These are phyloP conservation scores for Psilocybe cubensis DNA, from an alignment of 768 basidiomycete species.

Conservation along the genomic window DNA sequence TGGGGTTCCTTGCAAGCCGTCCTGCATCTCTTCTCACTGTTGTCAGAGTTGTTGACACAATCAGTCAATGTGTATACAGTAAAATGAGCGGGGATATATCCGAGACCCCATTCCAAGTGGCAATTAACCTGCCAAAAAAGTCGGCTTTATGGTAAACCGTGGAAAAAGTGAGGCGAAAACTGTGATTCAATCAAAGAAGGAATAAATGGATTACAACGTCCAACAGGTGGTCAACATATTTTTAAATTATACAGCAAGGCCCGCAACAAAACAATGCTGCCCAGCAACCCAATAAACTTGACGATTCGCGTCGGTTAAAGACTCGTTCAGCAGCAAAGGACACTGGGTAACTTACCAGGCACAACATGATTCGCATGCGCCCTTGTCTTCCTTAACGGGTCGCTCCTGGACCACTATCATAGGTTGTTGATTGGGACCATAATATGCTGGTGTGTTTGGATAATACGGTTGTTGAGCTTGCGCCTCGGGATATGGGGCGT, in stretches of 20 bases:
- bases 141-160: too few species aligned
- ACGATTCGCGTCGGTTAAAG: not conserved
- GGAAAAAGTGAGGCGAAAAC: too few species aligned
- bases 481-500: not conserved
- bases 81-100: not conserved
- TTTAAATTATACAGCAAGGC: not conserved
- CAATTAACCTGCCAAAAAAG: too few species aligned
- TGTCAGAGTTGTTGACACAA: constrained; percentile 3
- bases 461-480: not conserved
- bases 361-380: not conserved
- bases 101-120: too few species aligned
- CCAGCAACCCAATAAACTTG: not conserved
- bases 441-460: not conserved
- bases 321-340: not conserved
- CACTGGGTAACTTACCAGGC: not conserved
- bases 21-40: constrained; percentile 1
- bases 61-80: not conserved
- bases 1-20: not conserved
- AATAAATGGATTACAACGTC: too few species aligned
- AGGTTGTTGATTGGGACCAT: not conserved
- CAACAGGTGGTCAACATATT: not conserved
- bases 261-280: not conserved
- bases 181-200: too few species aligned
- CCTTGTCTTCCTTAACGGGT: not conserved
- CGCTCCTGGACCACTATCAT: not conserved